Evolutionary conservation across 441 rosid species (phyloP), one percentile per base, ranked within the genome.

Genomic region (Corymbia calophylla): DNA sequence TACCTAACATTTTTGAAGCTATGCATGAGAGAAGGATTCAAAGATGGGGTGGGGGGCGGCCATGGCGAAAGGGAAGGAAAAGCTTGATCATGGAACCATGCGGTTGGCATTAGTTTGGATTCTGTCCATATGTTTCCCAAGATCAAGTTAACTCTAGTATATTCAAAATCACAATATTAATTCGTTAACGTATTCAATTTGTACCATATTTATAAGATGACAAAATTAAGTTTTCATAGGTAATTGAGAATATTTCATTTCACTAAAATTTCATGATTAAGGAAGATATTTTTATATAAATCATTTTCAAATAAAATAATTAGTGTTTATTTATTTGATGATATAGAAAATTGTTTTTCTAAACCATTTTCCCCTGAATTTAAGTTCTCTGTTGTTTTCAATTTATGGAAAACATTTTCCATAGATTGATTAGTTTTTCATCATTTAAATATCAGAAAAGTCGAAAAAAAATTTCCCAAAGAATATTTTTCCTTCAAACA

Each of bases 351-450:
- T 15, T 10, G 3, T 39, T 21, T 73, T 5, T 3, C 29, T 19
- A 4, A 35, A 25, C 5, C 4, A 1, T 6, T 35, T 32, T 35
- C 8, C 7, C 48, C 2, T 55, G 6, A 3, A 9, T 70, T 2
- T 35, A 35, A 70, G 7, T 2, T 19, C n/a, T 70, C 15, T n/a
- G 39, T 70, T 35, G 13, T 35, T 19, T 70, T 19, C 8, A 32
- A 10, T 35, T 6, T 5, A 19, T 35, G 25, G 7, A 70, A 66
- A 66, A 39, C 1, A 3, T 11, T 77, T 77, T 35, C 1, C 3
- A 0, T 18, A 32, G 3, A 14, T 7, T 16, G 5, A 29, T 62
- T 62, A 62, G 8, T 29, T 66, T 31, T 8, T 8, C 73, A 8
- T 66, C 21, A 13, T 2, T 10, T 8, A 66, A 31, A 31, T 8